Percentiles rank a stretch among this genome's conserved stretches.
Evolutionary conservation across 2,329 filamentous ascomycete genomes (phyloP).

Genomic region (Fusarium nygamai): DNA sequence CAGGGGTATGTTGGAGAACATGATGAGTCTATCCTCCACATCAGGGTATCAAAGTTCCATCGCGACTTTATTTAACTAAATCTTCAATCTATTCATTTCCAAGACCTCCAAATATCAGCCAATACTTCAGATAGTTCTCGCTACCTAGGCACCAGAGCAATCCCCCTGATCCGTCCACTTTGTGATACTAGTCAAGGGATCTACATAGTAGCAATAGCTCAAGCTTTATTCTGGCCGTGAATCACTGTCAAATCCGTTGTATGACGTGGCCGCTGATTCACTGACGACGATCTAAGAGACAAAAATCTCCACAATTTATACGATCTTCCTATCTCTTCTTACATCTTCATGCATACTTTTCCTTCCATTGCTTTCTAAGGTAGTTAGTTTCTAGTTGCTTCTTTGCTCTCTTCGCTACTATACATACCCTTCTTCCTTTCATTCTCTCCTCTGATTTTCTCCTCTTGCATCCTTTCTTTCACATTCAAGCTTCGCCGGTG

Average conservation of each 20-base stretch:
- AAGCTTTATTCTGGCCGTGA: background rate
- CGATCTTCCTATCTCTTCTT: background rate
- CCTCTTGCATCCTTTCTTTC: background rate
- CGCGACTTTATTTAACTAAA: too few species aligned
- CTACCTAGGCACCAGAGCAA: background rate
- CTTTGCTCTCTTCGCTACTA: background rate
- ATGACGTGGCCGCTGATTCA: background rate
- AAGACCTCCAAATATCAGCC: too few species aligned
- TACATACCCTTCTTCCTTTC: background rate
- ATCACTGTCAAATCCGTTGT: background rate
- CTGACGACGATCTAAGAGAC: background rate
- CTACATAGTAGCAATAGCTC: background rate
- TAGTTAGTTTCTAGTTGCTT: too few species aligned
- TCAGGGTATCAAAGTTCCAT: background rate
- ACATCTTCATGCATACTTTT: background rate
- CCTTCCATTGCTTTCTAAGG: too few species aligned
- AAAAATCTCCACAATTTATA: background rate
- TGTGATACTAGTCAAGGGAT: background rate
- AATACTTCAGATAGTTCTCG: background rate
- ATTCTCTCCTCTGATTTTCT: background rate
- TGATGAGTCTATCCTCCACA: background rate
- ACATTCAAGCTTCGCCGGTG: background rate
- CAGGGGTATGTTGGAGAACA: background rate
- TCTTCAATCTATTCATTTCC: accelerated
- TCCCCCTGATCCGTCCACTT: background rate